A percentile compares a stretch with the other conserved stretches of the same genome.
Evolutionary conservation across 345 rosid genomes (phyloP).

Genomic region (Bruguiera parviflora): DNA sequence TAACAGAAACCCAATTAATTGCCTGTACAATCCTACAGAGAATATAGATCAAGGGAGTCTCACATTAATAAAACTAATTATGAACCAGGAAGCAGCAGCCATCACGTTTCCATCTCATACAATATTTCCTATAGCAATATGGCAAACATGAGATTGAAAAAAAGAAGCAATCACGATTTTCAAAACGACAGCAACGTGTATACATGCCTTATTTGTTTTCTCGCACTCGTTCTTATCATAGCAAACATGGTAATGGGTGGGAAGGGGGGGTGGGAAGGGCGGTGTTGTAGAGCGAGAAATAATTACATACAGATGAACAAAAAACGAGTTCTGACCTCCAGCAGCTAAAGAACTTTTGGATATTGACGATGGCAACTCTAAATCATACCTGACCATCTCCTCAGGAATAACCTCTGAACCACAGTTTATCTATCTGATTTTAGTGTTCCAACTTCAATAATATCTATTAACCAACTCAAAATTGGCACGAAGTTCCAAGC

Average conservation of each 20-base stretch:
- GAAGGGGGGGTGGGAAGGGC: too few species aligned
- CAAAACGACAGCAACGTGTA: neutral
- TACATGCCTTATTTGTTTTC: conserved; percentile 5
- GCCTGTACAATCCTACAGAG: too few species aligned
- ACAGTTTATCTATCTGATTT: neutral
- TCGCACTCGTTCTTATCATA: neutral
- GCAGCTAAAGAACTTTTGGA: neutral
- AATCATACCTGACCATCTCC: conserved; percentile 4
- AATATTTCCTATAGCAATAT: neutral
- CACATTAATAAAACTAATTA: too few species aligned
- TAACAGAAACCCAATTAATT: too few species aligned
- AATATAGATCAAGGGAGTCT: too few species aligned
- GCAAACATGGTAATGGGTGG: neutral
- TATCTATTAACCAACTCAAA: conserved; percentile 23
- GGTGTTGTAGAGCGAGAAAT: too few species aligned
- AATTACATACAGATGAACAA: neutral
- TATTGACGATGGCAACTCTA: conserved; percentile 4
- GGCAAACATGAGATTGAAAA: neutral
- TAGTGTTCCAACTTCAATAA: conserved; percentile 3
- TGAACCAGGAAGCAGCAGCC: too few species aligned
- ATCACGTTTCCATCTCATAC: too few species aligned
- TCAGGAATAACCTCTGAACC: neutral
- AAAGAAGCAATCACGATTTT: neutral
- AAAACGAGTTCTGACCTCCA: conserved; percentile 9
- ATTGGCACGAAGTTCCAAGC: conserved; percentile 65